phyloP scores from a whole-genome alignment of 1,284 basidiomycete species.

The Ganoderma lingzhi region DNA sequence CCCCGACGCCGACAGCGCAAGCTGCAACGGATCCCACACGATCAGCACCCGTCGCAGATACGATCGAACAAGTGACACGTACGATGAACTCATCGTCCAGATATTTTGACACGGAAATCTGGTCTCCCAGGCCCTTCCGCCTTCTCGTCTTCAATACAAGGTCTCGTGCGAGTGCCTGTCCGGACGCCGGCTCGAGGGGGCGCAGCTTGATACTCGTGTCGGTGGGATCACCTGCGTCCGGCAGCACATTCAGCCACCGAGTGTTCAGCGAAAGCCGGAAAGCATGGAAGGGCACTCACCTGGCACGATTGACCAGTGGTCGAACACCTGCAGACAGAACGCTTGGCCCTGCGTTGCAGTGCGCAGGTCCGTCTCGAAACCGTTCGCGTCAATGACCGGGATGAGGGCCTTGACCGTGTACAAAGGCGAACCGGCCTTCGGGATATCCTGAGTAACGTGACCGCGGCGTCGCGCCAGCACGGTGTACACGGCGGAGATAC shows the following conservation, averaged over 20 bases:
- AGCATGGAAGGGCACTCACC: slow-evolving; percentile 56
- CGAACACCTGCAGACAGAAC: slow-evolving; percentile 95
- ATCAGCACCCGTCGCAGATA: slow-evolving; percentile 26
- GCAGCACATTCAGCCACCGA: slow-evolving; percentile 35
- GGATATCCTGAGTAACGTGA: slow-evolving; percentile 97
- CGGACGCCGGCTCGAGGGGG: slow-evolving; percentile 96
- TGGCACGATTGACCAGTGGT: slow-evolving; percentile 98
- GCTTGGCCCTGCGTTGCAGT: slow-evolving; percentile 98
- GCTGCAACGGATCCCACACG: slow-evolving; percentile 48
- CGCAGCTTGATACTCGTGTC: slow-evolving; percentile 95
- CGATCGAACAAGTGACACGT: slow-evolving; percentile 44
- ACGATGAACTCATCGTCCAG: slow-evolving; percentile 94
- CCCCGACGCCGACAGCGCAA: slow-evolving; percentile 90
- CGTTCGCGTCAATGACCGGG: slow-evolving; percentile 98
- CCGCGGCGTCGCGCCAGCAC: slow-evolving; percentile 96
- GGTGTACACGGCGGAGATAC: slow-evolving; percentile 97
- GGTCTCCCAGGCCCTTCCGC: slow-evolving; percentile 94
- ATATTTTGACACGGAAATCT: slow-evolving; percentile 94
- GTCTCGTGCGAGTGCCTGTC: slow-evolving; percentile 91
- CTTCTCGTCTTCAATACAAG: slow-evolving; percentile 96
- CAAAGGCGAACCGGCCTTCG: slow-evolving; percentile 96
- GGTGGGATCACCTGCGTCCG: slow-evolving; percentile 84
- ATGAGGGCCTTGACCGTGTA: slow-evolving; percentile 98
- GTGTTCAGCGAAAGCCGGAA: slow-evolving; percentile 4
- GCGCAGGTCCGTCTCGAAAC: slow-evolving; percentile 97